Base-by-base conservation (phyloP, 78 protist species). In the Anaeramoeba ignava region DNA sequence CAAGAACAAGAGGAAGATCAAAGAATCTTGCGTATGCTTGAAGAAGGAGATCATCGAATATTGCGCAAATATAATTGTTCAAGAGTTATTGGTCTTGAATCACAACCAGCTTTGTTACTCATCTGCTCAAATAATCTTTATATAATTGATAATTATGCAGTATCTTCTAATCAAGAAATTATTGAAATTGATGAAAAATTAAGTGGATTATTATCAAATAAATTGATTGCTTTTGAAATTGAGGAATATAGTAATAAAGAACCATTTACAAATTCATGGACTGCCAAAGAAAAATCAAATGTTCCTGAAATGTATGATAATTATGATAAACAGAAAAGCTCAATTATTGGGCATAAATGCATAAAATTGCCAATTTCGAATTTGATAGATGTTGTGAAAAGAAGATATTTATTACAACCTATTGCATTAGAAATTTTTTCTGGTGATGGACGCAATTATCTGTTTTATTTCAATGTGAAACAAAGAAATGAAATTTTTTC, bases 361-460 rank as follows among this genome's bases (percentile, higher is more conserved):
- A 54, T 54, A 27, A 54, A 54, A 54, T 27, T 54, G 17, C 73
- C 73, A 27, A 27, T 27, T 54, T 54, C 73, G 17, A 17, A 54
- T 8, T 17, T 54, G 8, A 17, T 27, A 27, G 73, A 8, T 27
- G 17, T 54, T 54, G 17, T 8, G 73, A 17, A 54, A 54, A 54
- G 73, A 54, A 54, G 73, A 54, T 54, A 54, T 54, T 54, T 54
- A 54, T 54, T 54, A 54, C 73, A 54, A 54, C 36, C 8, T 54
- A 54, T 17, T 17, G 73, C 73, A 27, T 54, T 54, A 54, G 73
- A 54, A 54, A 27, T 54, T 54, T 54, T 54, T 17, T 54, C 73
- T 8, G 17, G 17, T 54, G 73, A 54, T 27, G 73, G 73, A 54
- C 8, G 8, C 17, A 54, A 8, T 17, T 17, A 54, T 54, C 17